Evolutionary conservation across 1,284 basidiomycete genomes (phyloP).

Genomic region (Malassezia psittaci): DNA sequence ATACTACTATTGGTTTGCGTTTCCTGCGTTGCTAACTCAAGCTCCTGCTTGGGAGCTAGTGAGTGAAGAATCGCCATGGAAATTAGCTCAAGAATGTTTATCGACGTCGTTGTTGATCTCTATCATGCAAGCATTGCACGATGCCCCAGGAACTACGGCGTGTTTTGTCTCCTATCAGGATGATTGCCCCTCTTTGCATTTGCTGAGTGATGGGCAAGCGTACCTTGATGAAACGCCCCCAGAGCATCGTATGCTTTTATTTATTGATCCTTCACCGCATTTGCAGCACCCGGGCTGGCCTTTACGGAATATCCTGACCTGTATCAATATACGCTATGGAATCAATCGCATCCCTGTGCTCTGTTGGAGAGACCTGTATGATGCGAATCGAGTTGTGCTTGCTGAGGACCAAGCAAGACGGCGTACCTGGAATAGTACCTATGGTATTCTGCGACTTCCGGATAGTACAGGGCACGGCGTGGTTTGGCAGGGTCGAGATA

Average conservation of each 20-base stretch:
- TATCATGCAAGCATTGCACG: neutral
- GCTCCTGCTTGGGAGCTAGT: conserved; percentile 16
- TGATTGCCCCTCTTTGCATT: neutral
- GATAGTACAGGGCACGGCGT: neutral
- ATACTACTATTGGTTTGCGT: conserved; percentile 96
- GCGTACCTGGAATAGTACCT: neutral
- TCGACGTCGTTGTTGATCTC: neutral
- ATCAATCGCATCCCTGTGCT: conserved; percentile 52
- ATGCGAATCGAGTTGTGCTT: neutral
- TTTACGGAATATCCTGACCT: conserved; percentile 73
- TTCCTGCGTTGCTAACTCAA: conserved; percentile 67
- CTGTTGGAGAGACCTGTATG: conserved; percentile 36
- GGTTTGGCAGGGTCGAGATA: neutral
- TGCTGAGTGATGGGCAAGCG: neutral
- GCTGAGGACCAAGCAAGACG: neutral
- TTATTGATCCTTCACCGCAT: conserved; percentile 76
- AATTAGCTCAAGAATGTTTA: neutral
- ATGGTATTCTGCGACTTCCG: neutral
- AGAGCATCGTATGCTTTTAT: conserved; percentile 43
- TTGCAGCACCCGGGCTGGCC: conserved; percentile 81
- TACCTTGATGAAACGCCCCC: neutral
- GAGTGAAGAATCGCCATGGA: neutral
- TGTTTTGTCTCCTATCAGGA: neutral
- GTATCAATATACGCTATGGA: conserved; percentile 50
- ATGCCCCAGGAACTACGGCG: neutral